Evolutionary conservation across 2,329 filamentous ascomycete genomes (phyloP).

Genomic region (Cordyceps cateniannulata): DNA sequence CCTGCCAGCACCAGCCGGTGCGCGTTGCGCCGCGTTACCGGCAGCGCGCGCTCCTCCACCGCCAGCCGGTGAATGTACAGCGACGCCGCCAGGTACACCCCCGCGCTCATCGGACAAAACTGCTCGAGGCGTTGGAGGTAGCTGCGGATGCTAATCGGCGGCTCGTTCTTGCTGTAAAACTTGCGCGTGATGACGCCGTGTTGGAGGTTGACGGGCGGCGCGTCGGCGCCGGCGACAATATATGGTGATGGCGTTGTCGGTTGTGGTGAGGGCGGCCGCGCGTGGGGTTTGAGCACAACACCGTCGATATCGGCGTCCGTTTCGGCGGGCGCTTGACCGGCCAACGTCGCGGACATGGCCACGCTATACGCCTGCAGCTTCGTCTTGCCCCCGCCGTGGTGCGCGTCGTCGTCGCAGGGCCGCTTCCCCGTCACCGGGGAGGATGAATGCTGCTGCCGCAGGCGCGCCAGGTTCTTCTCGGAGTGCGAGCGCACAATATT

Average conservation of each 20-base stretch:
- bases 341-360: slow-evolving; percentile 22
- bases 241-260: slow-evolving; percentile 38
- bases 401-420: slow-evolving; percentile 3
- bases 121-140: slow-evolving; percentile 83
- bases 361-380: slow-evolving; percentile 23
- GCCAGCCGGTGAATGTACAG: slow-evolving; percentile 81
- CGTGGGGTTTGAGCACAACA: slow-evolving; percentile 37
- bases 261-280: slow-evolving; percentile 16
- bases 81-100: slow-evolving; percentile 84
- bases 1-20: slow-evolving; percentile 82
- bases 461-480: slow-evolving; percentile 42
- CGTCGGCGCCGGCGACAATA: slow-evolving; percentile 60
- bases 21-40: slow-evolving; percentile 75
- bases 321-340: slow-evolving; percentile 15
- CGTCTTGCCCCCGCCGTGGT: slow-evolving; percentile 8
- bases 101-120: slow-evolving; percentile 90
- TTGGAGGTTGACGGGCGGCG: slow-evolving; percentile 68
- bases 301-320: slow-evolving; percentile 34
- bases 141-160: slow-evolving; percentile 73
- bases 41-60: slow-evolving; percentile 68
- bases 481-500: slow-evolving; percentile 53
- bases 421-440: slow-evolving; percentile 10
- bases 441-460: slow-evolving; percentile 26
- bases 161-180: slow-evolving; percentile 85
- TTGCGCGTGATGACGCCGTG: slow-evolving; percentile 82